A percentile compares a stretch with the other conserved stretches of the same genome.
These are phyloP conservation scores for Euclidium syriacum DNA, from an alignment of 345 rosid genomes.

Conservation along the genomic window DNA sequence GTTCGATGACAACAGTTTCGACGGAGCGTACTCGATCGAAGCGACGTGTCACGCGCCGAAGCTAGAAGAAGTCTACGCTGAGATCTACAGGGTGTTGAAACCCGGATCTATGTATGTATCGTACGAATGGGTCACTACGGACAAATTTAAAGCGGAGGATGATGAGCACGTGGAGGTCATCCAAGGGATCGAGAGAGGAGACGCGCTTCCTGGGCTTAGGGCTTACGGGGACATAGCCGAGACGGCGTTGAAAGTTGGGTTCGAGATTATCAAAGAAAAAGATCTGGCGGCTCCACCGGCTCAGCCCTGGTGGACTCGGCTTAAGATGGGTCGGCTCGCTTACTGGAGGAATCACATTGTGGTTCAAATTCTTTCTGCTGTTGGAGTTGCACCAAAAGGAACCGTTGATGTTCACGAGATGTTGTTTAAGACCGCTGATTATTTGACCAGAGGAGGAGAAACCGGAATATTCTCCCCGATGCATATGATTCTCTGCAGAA, in stretches of 20 bases:
- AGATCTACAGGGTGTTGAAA: constrained; percentile 76
- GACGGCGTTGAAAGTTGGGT: constrained; percentile 70
- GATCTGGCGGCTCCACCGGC: constrained; percentile 89
- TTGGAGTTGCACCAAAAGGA: constrained; percentile 91
- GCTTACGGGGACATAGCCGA: constrained; percentile 55
- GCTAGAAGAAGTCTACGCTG: constrained; percentile 82
- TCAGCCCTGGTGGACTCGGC: constrained; percentile 83
- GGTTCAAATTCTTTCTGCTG: constrained; percentile 54
- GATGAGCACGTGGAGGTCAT: constrained; percentile 72
- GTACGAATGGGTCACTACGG: constrained; percentile 96
- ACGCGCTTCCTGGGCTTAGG: constrained; percentile 88
- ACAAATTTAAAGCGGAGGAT: constrained; percentile 42
- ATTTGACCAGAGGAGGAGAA: constrained; percentile 78
- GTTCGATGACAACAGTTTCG: constrained; percentile 65
- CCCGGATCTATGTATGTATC: constrained; percentile 84
- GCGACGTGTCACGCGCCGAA: constrained; percentile 99
- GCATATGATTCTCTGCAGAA: constrained; percentile 96
- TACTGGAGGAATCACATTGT: constrained; percentile 95
- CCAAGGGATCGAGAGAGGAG: constrained; percentile 88
- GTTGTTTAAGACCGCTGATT: constrained; percentile 83
- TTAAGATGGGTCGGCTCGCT: constrained; percentile 86
- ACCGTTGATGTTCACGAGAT: constrained; percentile 97
- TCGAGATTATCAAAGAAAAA: constrained; percentile 76
- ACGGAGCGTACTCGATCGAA: constrained; percentile 95
- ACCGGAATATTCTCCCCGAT: constrained; percentile 85